Evolutionary conservation across 192 early-diverging fungal species (phyloP).

Genomic region (Umbelopsis sp.): DNA sequence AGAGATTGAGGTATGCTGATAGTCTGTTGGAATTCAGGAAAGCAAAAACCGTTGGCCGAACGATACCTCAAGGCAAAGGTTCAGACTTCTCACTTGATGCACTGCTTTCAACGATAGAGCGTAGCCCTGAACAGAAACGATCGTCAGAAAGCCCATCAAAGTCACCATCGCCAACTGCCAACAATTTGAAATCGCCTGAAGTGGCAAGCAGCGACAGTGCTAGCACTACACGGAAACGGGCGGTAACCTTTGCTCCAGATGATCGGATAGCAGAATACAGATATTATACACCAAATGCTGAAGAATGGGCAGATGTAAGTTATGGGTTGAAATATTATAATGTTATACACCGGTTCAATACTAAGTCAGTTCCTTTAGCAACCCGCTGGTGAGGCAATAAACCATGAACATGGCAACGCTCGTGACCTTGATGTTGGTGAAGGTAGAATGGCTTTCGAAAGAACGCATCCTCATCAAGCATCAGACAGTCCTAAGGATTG

Average conservation of each 20-base stretch:
- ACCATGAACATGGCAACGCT: conserved; percentile 6
- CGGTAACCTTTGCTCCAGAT: conserved; percentile 1
- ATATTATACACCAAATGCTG: conserved; percentile 12
- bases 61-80: not conserved
- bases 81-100: conserved; percentile 16
- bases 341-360: not conserved
- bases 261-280: conserved; percentile 5
- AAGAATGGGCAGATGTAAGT: conserved; percentile 15
- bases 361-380: not conserved
- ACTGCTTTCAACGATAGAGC: not conserved
- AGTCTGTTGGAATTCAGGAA: not conserved
- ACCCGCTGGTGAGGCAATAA: conserved; percentile 12
- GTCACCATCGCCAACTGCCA: not conserved
- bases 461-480: not conserved
- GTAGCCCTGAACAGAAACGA: not conserved
- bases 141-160: not conserved
- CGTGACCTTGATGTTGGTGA: conserved; percentile 16
- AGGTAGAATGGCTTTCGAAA: conserved; percentile 6
- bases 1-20: not conserved
- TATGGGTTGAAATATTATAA: no score
- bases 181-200: not conserved
- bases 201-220: not conserved
- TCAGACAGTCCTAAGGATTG: not conserved
- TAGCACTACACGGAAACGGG: not conserved
- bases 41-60: not conserved